Evolutionary conservation across 805 yeast species (phyloP), one percentile per base, ranked within the genome.

Genomic region (Wickerhamia fluorescens): DNA sequence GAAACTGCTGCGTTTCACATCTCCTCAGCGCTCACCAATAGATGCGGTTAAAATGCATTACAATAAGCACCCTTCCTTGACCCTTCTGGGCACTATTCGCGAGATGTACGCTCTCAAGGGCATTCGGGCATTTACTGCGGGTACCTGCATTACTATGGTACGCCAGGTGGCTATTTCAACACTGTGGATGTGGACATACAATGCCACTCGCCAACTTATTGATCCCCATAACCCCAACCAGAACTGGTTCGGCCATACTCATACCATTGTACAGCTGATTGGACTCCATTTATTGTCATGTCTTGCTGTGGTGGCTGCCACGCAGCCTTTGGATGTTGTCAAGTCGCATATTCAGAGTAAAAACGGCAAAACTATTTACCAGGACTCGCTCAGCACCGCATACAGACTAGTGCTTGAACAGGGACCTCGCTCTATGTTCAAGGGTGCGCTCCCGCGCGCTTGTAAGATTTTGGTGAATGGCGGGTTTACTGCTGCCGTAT

Each of bases 241-340:
- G 12, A 50, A 53, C 23, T 63, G 68, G 68, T 67, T 70, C 20
- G 64, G 68, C 11, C 65, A 66, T 36, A 60, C 68, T 43, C 57
- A 53, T 22, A 57, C 65, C 4, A 42, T 53, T 5, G 21, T 53
- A 3, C 61, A 60, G 33, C 61, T 54, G 50, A 41, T 76, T 7
- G 86, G 92, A 4, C 56, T 78, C 7, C 66, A 63, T 29, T 35
- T 61, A 5, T 62, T 73, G 2, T 74, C 94, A 2, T 76, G 92
- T 0, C 55, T 71, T 3, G 80, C 86, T 0, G 94, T 84, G 16
- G 82, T 85, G 14, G 74, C 72, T 0, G 60, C 72, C 0, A 88
- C 95, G 1, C 97, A 86, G 56, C 96, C 96, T 0, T 61, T 88
- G 16, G 96, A 88, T 56, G 84, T 68, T 6, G 55, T 88, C 27